Evolutionary conservation across 352 stramenopile species (phyloP).

Genomic region (Aphanomyces euteiches): DNA sequence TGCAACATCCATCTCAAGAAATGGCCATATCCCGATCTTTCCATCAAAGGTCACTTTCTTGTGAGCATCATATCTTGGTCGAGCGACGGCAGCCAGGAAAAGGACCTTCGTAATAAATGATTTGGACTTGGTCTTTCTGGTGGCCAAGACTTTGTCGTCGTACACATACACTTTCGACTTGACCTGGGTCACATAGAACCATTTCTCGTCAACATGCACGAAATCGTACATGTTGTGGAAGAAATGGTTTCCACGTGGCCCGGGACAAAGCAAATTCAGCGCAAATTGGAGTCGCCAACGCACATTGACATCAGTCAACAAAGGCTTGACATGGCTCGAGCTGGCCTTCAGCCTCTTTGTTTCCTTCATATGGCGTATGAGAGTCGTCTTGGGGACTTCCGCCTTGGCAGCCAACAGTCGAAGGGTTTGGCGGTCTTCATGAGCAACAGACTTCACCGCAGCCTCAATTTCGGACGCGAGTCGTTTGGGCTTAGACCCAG

Average conservation of each 20-base stretch:
- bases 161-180: background rate
- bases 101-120: conserved; percentile 2
- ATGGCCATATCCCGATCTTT: background rate
- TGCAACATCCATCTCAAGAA: background rate
- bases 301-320: background rate
- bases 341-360: background rate
- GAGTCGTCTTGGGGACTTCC: background rate
- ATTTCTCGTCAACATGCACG: background rate
- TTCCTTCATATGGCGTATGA: background rate
- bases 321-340: background rate
- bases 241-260: background rate
- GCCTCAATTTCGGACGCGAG: too few relatives aligned
- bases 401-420: background rate
- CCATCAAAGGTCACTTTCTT: background rate
- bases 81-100: conserved; percentile 4
- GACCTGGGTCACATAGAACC: background rate
- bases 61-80: background rate
- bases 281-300: background rate
- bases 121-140: background rate
- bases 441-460: conserved; percentile 3
- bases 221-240: background rate
- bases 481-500: too few relatives aligned
- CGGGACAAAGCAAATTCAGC: background rate
- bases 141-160: background rate
- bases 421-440: background rate